phyloP scores from a whole-genome alignment of 1,139 yeast species.

The Blastobotrys proliferans region DNA sequence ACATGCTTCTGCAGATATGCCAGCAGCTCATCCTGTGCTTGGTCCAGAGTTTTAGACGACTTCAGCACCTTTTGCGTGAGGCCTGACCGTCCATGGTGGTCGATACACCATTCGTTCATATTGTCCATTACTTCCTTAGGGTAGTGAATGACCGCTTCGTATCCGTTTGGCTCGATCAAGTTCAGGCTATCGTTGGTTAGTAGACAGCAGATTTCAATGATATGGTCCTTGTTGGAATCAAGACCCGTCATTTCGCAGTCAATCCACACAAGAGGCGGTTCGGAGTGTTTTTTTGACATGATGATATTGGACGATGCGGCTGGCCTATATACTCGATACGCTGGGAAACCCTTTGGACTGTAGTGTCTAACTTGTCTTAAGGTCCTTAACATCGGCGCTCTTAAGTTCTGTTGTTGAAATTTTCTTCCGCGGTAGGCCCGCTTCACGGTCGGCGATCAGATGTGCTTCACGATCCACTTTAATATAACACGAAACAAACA shows the following conservation, averaged over 20 bases:
- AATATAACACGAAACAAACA: too few species aligned
- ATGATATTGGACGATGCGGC: too few species aligned
- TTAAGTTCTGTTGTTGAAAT: too few species aligned
- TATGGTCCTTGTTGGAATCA: slow-evolving; percentile 64
- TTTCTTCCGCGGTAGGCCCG: too few species aligned
- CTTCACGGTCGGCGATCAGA: too few species aligned
- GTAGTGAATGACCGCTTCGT: slow-evolving; percentile 75
- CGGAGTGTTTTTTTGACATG: too few species aligned
- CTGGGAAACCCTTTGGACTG: too few species aligned
- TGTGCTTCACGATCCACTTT: too few species aligned
- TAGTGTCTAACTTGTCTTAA: too few species aligned
- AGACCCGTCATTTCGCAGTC: slow-evolving; percentile 96
- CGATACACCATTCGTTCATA: slow-evolving; percentile 85
- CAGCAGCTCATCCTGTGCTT: slow-evolving; percentile 63
- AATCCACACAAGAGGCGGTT: slow-evolving; percentile 65
- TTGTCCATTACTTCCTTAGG: slow-evolving; percentile 58
- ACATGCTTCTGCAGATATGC: slow-evolving; percentile 56
- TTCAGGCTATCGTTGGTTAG: slow-evolving; percentile 79
- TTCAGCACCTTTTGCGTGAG: slow-evolving; percentile 63
- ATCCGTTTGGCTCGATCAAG: slow-evolving; percentile 62
- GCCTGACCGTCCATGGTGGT: slow-evolving; percentile 77
- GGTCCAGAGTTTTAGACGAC: slow-evolving; percentile 49
- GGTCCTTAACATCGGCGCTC: too few species aligned
- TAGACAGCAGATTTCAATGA: slow-evolving; percentile 88
- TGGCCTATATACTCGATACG: too few species aligned